These are phyloP conservation scores for Pleurotus eryngii DNA, from an alignment of 768 basidiomycete genomes.

Conservation along the genomic window DNA sequence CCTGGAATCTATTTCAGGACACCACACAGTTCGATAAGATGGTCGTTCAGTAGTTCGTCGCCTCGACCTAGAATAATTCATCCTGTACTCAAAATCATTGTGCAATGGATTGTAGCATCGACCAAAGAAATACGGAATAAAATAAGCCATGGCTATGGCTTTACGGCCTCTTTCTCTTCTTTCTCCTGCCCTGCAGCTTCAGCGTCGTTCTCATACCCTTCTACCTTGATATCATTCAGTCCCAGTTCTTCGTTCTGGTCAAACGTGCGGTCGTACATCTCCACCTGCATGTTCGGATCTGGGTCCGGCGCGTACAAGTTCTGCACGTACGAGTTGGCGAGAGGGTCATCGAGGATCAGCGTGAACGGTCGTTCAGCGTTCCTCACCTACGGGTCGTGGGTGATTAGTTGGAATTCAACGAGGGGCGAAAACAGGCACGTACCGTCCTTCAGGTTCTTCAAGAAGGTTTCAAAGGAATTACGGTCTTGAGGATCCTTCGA, in stretches of 20 bases:
- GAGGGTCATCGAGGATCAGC: slow-evolving; percentile 90
- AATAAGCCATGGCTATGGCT: too few species aligned
- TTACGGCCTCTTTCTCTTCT: too few species aligned
- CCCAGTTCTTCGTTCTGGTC: slow-evolving; percentile 96
- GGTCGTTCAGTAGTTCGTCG: too few species aligned
- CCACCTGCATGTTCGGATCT: slow-evolving; percentile 89
- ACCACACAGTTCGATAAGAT: neutral
- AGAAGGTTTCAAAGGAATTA: slow-evolving; percentile 64
- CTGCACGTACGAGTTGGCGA: slow-evolving; percentile 94
- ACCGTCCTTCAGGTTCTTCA: slow-evolving; percentile 75
- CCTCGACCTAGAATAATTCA: too few species aligned
- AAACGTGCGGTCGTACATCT: slow-evolving; percentile 78
- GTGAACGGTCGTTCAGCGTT: slow-evolving; percentile 80
- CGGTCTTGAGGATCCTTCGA: slow-evolving; percentile 37
- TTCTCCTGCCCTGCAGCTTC: too few species aligned
- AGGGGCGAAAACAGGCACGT: slow-evolving; percentile 15
- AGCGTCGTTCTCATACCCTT: slow-evolving; percentile 53
- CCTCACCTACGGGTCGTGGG: slow-evolving; percentile 54
- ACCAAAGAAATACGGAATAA: too few species aligned
- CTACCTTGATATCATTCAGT: slow-evolving; percentile 85
- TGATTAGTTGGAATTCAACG: neutral
- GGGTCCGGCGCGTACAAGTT: slow-evolving; percentile 97
- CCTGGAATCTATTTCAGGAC: neutral
- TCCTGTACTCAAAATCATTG: too few species aligned
- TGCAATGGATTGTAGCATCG: too few species aligned